phyloP scores from a whole-genome alignment of 345 rosid species.

The Acer campestre region DNA sequence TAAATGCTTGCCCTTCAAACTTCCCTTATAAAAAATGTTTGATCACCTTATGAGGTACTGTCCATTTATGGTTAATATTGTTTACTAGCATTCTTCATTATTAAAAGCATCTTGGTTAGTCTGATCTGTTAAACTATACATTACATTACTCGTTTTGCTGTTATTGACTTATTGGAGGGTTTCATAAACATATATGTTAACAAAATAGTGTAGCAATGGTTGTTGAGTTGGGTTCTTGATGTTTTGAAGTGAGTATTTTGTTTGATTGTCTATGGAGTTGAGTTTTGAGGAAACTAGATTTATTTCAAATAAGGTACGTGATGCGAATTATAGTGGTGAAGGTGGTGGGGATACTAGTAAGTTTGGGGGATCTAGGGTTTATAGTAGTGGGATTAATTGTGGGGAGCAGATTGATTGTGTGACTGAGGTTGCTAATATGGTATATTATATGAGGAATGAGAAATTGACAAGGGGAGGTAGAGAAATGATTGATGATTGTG shows the following conservation, averaged over 20 bases:
- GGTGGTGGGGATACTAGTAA: neutral
- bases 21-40: neutral
- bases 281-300: neutral
- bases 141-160: neutral
- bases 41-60: neutral
- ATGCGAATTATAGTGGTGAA: too few relatives aligned
- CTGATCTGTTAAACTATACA: too few relatives aligned
- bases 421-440: constrained; percentile 10
- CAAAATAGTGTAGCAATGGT: too few relatives aligned
- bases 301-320: neutral
- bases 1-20: neutral
- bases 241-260: neutral
- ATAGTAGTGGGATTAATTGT: neutral
- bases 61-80: neutral
- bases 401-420: neutral
- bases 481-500: neutral
- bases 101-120: too few relatives aligned
- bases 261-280: neutral
- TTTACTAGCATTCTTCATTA: too few relatives aligned
- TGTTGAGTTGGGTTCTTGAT: neutral
- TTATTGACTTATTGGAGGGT: neutral
- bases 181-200: neutral
- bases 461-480: constrained; percentile 1
- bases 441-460: neutral
- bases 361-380: neutral